A percentile compares a stretch with the other conserved stretches of the same genome.
Evolutionary conservation across 345 rosid genomes (phyloP).

Genomic region (Passiflora organensis): DNA sequence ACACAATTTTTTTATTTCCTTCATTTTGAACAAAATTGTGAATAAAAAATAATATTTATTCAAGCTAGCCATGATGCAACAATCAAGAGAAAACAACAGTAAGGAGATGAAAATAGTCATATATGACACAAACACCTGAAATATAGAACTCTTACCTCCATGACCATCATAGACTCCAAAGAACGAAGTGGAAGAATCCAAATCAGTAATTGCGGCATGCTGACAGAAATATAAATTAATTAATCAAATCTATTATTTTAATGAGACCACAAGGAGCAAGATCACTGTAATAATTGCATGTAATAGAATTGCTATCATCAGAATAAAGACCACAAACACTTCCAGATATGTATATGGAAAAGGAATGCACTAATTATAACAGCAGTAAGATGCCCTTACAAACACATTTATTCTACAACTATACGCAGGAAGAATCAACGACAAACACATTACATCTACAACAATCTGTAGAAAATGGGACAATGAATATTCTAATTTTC

Average conservation of each 20-base stretch:
- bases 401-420: too few species aligned
- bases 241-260: conserved; percentile 16
- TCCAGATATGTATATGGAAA: too few species aligned
- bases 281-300: background rate
- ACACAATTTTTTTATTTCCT: too few species aligned
- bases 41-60: too few species aligned
- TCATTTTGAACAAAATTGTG: too few species aligned
- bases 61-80: too few species aligned
- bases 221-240: conserved; percentile 16
- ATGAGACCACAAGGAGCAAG: background rate
- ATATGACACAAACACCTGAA: conserved; percentile 3
- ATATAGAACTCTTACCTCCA: conserved; percentile 69
- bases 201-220: conserved; percentile 83
- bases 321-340: background rate
- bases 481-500: too few species aligned
- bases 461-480: too few species aligned
- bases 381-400: background rate
- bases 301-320: background rate
- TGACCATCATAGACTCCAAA: conserved; percentile 99
- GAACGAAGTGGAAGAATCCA: conserved; percentile 81
- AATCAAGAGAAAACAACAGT: too few species aligned
- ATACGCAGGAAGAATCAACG: too few species aligned
- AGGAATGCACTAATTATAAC: background rate
- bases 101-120: background rate
- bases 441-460: too few species aligned